These are phyloP conservation scores for Hyphopichia khmerensis DNA, from an alignment of 1,139 yeast genomes.

Conservation along the genomic window DNA sequence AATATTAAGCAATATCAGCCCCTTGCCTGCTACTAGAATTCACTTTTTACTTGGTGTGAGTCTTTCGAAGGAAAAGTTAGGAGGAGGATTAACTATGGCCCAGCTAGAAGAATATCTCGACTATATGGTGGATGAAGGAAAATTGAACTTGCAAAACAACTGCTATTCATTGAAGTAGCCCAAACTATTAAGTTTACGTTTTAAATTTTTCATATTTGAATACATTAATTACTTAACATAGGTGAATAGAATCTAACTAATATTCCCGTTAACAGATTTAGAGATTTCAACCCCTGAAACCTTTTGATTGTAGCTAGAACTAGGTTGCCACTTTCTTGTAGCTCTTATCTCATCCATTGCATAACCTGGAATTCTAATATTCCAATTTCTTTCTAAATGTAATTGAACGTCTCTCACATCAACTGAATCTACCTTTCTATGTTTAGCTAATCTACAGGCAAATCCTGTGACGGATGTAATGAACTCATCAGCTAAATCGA, in stretches of 20 bases:
- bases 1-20: slow-evolving; percentile 56
- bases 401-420: slow-evolving; percentile 90
- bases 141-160: slow-evolving; percentile 14
- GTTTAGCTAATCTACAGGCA: slow-evolving; percentile 94
- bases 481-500: slow-evolving; percentile 95
- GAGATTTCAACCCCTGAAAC: slow-evolving; percentile 58
- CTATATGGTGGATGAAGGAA: slow-evolving; percentile 15
- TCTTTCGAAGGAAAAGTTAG: slow-evolving; percentile 46
- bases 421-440: slow-evolving; percentile 82
- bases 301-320: slow-evolving; percentile 68
- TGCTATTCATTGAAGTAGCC: slow-evolving; percentile 12
- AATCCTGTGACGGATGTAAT: slow-evolving; percentile 86
- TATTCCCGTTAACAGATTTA: slow-evolving; percentile 26
- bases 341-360: slow-evolving; percentile 87
- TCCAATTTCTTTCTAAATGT: slow-evolving; percentile 94
- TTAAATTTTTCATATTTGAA: neutral
- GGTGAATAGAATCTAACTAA: slow-evolving; percentile 8
- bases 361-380: slow-evolving; percentile 90
- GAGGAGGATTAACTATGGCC: slow-evolving; percentile 4
- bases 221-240: neutral
- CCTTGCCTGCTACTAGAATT: slow-evolving; percentile 46
- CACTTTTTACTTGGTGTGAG: slow-evolving; percentile 54
- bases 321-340: slow-evolving; percentile 79
- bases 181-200: neutral
- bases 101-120: slow-evolving; percentile 15